Evolutionary conservation across 805 yeast species (phyloP).

Genomic region (Wickerhamomyces bovis): DNA sequence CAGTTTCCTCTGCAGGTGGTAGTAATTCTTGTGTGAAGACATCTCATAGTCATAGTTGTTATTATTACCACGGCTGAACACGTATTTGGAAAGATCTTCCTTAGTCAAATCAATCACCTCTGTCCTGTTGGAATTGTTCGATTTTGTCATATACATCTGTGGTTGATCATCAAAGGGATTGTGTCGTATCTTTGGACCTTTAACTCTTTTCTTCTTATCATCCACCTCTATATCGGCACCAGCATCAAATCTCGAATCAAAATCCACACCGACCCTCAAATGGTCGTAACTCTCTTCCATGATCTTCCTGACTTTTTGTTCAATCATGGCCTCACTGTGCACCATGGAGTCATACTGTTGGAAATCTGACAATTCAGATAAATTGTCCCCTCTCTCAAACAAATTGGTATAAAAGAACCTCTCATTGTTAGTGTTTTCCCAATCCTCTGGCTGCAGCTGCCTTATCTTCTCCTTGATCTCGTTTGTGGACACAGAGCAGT

Average conservation of each 20-base stretch:
- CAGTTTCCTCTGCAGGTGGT: slow-evolving; percentile 48
- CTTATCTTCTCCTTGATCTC: slow-evolving; percentile 12
- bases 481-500: slow-evolving; percentile 9
- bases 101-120: slow-evolving; percentile 21
- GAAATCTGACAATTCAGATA: slow-evolving; percentile 24
- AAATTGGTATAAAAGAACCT: slow-evolving; percentile 25
- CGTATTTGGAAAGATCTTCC: slow-evolving; percentile 6
- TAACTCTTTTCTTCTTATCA: not conserved
- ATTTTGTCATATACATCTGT: not conserved
- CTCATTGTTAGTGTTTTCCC: slow-evolving; percentile 20
- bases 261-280: slow-evolving; percentile 16
- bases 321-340: slow-evolving; percentile 26
- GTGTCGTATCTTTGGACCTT: not conserved
- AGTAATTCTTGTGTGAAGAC: slow-evolving; percentile 1
- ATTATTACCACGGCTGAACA: slow-evolving; percentile 1
- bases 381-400: slow-evolving; percentile 9
- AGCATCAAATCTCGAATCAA: slow-evolving; percentile 22
- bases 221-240: slow-evolving; percentile 14
- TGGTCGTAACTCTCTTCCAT: slow-evolving; percentile 12
- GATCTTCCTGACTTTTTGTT: slow-evolving; percentile 21
- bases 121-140: slow-evolving; percentile 15
- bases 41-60: slow-evolving; percentile 2
- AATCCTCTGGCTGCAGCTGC: slow-evolving; percentile 12
- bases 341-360: slow-evolving; percentile 29
- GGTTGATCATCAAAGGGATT: not conserved